Conservation (phyloP, 192 early-diverging fungal genomes). For the Jimgerdemannia flammicorona region DNA sequence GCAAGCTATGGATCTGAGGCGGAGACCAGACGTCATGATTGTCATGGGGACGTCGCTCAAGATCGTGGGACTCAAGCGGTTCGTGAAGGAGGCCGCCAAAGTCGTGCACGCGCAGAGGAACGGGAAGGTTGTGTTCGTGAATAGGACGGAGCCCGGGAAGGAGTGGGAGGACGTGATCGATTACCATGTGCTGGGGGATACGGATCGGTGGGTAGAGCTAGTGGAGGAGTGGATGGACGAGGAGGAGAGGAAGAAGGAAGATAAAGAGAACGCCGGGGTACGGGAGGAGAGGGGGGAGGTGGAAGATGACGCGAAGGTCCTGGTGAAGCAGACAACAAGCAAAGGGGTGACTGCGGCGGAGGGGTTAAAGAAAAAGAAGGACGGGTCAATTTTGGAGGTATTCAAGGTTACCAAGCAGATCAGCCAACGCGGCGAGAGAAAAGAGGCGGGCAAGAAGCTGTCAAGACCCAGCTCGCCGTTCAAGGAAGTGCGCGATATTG, state of each 20-base stretch:
- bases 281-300: neutral
- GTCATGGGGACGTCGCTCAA: slow-evolving; percentile 90
- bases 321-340: neutral
- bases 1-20: slow-evolving; percentile 50
- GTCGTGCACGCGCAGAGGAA: slow-evolving; percentile 49
- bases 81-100: slow-evolving; percentile 71
- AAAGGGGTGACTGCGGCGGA: neutral
- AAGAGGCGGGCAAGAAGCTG: neutral
- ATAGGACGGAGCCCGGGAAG: slow-evolving; percentile 58
- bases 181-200: slow-evolving; percentile 64
- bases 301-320: too few species aligned
- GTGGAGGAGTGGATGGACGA: slow-evolving; percentile 13
- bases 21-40: slow-evolving; percentile 70
- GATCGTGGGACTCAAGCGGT: slow-evolving; percentile 69
- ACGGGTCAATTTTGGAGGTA: neutral
- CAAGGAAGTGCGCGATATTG: neutral
- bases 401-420: neutral
- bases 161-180: slow-evolving; percentile 84
- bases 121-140: slow-evolving; percentile 71
- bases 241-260: neutral
- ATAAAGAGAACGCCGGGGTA: neutral
- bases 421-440: neutral
- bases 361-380: neutral
- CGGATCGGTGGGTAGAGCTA: slow-evolving; percentile 58
- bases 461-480: neutral